Base-by-base conservation (phyloP, 768 basidiomycete species). In the Tephrocybe sp. region DNA sequence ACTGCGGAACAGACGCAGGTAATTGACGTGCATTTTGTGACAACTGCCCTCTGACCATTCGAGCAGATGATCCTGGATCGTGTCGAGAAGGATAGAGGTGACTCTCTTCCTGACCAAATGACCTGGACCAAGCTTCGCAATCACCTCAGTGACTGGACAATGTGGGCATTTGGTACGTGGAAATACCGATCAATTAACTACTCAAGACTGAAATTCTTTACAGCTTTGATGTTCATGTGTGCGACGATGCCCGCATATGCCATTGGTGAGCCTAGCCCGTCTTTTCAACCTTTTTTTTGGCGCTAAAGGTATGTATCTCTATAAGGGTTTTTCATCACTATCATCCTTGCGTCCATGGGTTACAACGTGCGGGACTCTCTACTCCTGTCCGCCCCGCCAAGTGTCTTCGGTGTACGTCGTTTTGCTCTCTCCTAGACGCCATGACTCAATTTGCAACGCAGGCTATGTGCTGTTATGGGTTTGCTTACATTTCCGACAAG, bases 401-500 rank as follows among this genome's bases (percentile, higher is more conserved):
- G 63, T 41, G 61, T 67, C 10, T 62, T 67, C 48, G 68, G 68
- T 23, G 71, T 68, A 51, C 23, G 55, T 38, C 33, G 41, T 32
- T 24, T 20, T 45, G 4, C 24, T 9, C 38, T 54, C 32, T 42
- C 15, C 53, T 46, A 4, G 7, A 1, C 14, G 6, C 10, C 32
- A 26, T 30, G 24, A 45, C 38, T 45, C 14, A 15, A 36, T 14
- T 32, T 17, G 17, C 55, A 3, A 34, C n/a, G 33, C 46, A 73
- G 70, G 68, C 69, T 11, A 56, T 69, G 18, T 68, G 66, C 24
- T 63, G 60, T 51, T 73, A 68, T 49, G 55, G 60, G 50, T 73
- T 74, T 40, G 71, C 74, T 8, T 71, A 66, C 60, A 51, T 73
- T 26, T 65, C 71, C 18, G 73, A 75, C 52, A 68, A 60, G 56